Evolutionary conservation across 345 rosid genomes (phyloP).

Genomic region (Citrus cavaleriei): DNA sequence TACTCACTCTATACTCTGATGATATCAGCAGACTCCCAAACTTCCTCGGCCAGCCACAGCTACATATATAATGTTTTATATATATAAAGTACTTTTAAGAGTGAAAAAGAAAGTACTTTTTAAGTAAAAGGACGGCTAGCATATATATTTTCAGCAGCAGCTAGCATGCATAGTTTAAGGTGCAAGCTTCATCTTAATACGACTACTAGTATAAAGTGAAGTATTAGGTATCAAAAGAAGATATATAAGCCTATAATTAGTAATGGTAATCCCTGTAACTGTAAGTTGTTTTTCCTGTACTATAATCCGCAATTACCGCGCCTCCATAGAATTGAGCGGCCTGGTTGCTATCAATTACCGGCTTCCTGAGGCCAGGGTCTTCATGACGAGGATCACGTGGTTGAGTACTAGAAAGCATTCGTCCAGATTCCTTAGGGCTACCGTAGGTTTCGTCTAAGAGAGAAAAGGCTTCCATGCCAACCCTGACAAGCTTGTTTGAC

Average conservation of each 20-base stretch:
- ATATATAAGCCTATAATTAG: background rate
- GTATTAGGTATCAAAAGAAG: too few relatives aligned
- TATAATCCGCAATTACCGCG: background rate
- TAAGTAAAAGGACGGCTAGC: too few relatives aligned
- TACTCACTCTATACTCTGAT: too few relatives aligned
- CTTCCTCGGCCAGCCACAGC: too few relatives aligned
- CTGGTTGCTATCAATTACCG: background rate
- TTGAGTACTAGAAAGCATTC: background rate
- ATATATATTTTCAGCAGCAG: background rate
- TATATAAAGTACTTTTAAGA: too few relatives aligned
- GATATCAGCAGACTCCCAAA: too few relatives aligned
- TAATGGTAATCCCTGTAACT: background rate
- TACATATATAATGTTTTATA: too few relatives aligned
- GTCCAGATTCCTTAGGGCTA: background rate
- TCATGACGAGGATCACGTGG: background rate
- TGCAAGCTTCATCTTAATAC: background rate
- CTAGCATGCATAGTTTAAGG: background rate
- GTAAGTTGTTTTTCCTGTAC: too few relatives aligned
- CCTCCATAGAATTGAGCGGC: background rate
- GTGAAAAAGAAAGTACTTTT: too few relatives aligned
- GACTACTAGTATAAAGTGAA: background rate
- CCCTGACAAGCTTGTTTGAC: background rate
- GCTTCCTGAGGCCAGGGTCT: background rate
- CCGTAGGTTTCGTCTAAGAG: background rate
- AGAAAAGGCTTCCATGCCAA: slow-evolving; percentile 11